Percentiles rank a stretch among this genome's conserved stretches.
phyloP scores from a whole-genome alignment of 495 filamentous ascomycete species.

The Penicillium egyptiacum region DNA sequence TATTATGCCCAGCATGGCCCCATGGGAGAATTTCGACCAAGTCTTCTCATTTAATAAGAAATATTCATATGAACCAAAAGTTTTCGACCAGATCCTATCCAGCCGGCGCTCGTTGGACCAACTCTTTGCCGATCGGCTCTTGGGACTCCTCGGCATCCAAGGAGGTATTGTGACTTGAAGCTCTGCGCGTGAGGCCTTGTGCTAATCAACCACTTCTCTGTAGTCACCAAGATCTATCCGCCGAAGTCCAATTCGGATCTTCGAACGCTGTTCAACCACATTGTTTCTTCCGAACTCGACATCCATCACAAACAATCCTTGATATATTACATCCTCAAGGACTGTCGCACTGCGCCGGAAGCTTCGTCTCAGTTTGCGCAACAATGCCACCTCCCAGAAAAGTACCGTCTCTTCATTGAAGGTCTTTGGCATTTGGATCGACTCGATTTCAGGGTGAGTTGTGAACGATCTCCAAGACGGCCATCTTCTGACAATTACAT shows the following conservation, averaged over 20 bases:
- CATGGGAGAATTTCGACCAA: constrained; percentile 58
- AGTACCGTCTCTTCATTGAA: constrained; percentile 73
- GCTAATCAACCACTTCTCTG: constrained; percentile 7
- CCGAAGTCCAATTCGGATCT: constrained; percentile 64
- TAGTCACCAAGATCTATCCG: constrained; percentile 65
- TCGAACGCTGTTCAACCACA: constrained; percentile 61
- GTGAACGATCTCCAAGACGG: not conserved
- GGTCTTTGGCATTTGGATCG: constrained; percentile 80
- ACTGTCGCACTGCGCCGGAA: constrained; percentile 59
- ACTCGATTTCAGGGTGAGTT: constrained; percentile 60
- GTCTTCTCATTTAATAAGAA: constrained; percentile 64
- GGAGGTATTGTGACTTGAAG: constrained; percentile 49
- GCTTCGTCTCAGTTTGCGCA: constrained; percentile 53
- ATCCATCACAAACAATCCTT: constrained; percentile 74
- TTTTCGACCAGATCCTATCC: constrained; percentile 57
- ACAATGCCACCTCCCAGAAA: constrained; percentile 59
- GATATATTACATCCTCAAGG: constrained; percentile 77
- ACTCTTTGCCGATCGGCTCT: constrained; percentile 72
- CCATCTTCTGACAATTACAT: constrained; percentile 18
- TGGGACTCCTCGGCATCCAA: constrained; percentile 67
- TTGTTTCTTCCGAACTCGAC: constrained; percentile 58
- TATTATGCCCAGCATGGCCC: constrained; percentile 34
- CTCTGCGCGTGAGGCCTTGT: not conserved
- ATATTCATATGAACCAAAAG: constrained; percentile 59
- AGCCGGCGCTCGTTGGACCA: constrained; percentile 62